Conservation (phyloP, 2,329 filamentous ascomycete species). For the Venturia pyrina region DNA sequence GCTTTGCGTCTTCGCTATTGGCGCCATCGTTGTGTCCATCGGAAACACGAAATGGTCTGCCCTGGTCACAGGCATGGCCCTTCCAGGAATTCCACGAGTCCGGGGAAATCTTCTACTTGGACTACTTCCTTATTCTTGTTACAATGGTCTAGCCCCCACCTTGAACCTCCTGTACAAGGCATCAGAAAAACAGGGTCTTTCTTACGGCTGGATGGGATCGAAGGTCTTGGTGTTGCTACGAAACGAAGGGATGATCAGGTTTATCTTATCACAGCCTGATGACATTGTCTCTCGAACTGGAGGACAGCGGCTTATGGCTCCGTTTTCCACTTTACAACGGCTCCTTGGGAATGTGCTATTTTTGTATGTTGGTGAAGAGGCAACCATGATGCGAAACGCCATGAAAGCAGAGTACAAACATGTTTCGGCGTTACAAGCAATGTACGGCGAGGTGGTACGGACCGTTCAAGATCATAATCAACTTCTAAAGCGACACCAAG, state of each 20-base stretch:
- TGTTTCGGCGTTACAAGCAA: neutral
- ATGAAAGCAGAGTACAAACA: neutral
- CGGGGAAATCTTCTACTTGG: neutral
- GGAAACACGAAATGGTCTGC: neutral
- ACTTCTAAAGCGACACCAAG: neutral
- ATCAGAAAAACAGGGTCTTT: neutral
- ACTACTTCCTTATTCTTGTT: neutral
- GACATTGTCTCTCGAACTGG: neutral
- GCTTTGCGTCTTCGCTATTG: neutral
- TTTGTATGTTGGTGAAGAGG: neutral
- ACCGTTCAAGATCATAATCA: neutral
- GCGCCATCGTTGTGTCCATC: neutral
- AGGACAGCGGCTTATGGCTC: neutral
- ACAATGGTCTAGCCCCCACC: neutral
- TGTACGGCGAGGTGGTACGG: neutral
- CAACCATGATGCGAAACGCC: neutral
- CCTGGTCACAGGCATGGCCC: neutral
- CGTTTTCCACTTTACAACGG: neutral
- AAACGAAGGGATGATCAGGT: neutral
- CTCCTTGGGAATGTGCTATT: neutral
- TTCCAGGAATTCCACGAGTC: neutral
- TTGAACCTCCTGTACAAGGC: neutral
- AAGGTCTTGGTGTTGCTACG: neutral
- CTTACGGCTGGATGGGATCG: neutral
- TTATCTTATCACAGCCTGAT: neutral